Base-by-base conservation (phyloP, 2,329 filamentous ascomycete species). In the Ophiocordyceps camponoti-saundersi region DNA sequence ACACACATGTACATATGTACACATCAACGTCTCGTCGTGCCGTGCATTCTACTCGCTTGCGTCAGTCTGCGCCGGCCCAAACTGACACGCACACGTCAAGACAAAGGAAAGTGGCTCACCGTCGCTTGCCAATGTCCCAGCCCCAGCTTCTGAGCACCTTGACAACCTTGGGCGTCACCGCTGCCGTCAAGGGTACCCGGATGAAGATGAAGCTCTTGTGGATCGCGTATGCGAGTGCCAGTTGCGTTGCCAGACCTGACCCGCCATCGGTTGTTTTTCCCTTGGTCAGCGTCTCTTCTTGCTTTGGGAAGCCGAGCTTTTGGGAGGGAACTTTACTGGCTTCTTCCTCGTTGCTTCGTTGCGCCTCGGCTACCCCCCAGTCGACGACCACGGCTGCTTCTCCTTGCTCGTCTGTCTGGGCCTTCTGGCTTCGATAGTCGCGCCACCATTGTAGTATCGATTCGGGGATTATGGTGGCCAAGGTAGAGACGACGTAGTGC, bases 161-260 rank as follows among this genome's bases (percentile, higher is more conserved):
- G 57, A 95, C 92, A n/a, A 96, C 81, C 65, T 93, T 95, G 1
- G 92, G 92, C 10, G 86, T 88, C 32, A 96, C 73, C 3, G 88
- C 90, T 13, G 86, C 88, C 1, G 92, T 92, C 52, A 96, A 67
- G 10, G 92, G 92, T 11, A 98, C 87, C n/a, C 92, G 79, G 53
- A 96, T 64, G 64, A 98, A 95, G 57, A 98, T 95, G 63, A 96
- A 87, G 55, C 85, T 93, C 68, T 98, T 98, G 72, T 98, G 92
- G 49, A 98, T 86, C 26, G 90, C 90, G 59, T 98, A 98, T 13
- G 92, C 92, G 44, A 98, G 74, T 16, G 86, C 88, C 29, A 98
- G 70, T 60, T 95, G 88, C 10, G 92, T 96, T 46, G 72, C 77
- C 32, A 82, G 62, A 55, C 77, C 77, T 81, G 52, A 26, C 15